Conservation (phyloP, 1,284 basidiomycete species). For the Gymnopus androsaceus region DNA sequence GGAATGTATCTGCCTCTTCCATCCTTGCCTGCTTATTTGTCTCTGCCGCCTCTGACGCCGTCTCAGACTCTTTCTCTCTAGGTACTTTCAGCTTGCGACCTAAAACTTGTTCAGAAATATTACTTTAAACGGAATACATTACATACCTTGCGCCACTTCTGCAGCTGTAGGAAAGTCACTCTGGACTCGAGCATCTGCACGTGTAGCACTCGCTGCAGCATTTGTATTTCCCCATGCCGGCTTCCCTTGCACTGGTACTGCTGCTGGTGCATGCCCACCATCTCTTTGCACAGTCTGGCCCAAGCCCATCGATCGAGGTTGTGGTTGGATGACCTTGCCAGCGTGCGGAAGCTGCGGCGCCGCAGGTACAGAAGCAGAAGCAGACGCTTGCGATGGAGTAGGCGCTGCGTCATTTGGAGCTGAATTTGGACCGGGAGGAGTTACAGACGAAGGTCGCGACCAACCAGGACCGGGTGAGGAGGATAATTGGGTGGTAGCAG, state of each 20-base stretch:
- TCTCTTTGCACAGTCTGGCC: conserved; percentile 43
- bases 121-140: conserved; percentile 7
- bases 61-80: conserved; percentile 27
- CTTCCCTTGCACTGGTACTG: conserved; percentile 33
- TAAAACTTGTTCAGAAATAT: conserved; percentile 9
- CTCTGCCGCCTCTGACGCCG: conserved; percentile 27
- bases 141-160: conserved; percentile 81
- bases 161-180: conserved; percentile 90
- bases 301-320: conserved; percentile 49
- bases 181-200: conserved; percentile 42
- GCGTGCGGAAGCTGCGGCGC: conserved; percentile 35
- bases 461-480: conserved; percentile 66
- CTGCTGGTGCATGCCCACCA: conserved; percentile 29
- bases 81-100: conserved; percentile 31
- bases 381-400: conserved; percentile 45
- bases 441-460: conserved; percentile 76
- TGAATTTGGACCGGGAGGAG: conserved; percentile 48
- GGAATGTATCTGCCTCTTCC: conserved; percentile 87
- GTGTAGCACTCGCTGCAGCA: conserved; percentile 29
- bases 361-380: conserved; percentile 36
- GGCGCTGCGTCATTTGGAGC: conserved; percentile 45
- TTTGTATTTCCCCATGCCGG: conserved; percentile 68
- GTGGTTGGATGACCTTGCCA: conserved; percentile 71
- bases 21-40: conserved; percentile 62
- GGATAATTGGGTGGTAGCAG: conserved; percentile 58